Percentiles rank a stretch among this genome's conserved stretches.
These are phyloP conservation scores for Sonneratia alba DNA, from an alignment of 345 rosid species.

Conservation along the genomic window DNA sequence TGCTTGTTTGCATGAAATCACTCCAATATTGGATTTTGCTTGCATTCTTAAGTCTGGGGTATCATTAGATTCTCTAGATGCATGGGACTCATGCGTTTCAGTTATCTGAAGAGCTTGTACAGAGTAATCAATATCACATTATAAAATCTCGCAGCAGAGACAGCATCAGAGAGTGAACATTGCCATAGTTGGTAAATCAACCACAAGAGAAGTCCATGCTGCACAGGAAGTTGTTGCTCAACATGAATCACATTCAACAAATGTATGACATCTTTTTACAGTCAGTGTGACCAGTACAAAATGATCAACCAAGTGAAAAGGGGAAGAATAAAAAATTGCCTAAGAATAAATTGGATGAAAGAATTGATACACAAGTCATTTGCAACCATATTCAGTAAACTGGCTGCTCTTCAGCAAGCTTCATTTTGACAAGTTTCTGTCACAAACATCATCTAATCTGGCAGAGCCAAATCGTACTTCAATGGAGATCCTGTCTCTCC, in stretches of 20 bases:
- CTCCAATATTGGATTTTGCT: no score
- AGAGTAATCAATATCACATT: no score
- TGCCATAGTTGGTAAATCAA: no score
- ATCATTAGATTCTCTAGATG: no score
- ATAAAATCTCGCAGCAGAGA: no score
- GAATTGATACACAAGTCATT: slow-evolving; percentile 31
- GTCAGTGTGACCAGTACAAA: background rate
- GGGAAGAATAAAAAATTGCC: background rate
- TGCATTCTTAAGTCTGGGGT: no score
- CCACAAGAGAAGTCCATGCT: no score
- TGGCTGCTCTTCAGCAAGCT: slow-evolving; percentile 26
- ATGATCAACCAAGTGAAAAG: background rate
- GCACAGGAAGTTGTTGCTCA: background rate
- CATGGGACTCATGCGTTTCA: no score
- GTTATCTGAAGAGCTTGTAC: no score
- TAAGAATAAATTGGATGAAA: slow-evolving; percentile 23
- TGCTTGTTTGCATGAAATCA: no score
- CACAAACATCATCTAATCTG: slow-evolving; percentile 5
- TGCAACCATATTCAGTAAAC: slow-evolving; percentile 21
- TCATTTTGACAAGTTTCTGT: slow-evolving; percentile 6
- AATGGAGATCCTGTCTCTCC: slow-evolving; percentile 7
- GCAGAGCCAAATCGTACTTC: slow-evolving; percentile 6
- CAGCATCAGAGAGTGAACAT: no score
- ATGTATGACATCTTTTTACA: background rate
- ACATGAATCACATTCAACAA: background rate